Percentiles rank a stretch among this genome's conserved stretches.
phyloP scores from a whole-genome alignment of 1,284 basidiomycete genomes.

The Neonothopanus nambi region DNA sequence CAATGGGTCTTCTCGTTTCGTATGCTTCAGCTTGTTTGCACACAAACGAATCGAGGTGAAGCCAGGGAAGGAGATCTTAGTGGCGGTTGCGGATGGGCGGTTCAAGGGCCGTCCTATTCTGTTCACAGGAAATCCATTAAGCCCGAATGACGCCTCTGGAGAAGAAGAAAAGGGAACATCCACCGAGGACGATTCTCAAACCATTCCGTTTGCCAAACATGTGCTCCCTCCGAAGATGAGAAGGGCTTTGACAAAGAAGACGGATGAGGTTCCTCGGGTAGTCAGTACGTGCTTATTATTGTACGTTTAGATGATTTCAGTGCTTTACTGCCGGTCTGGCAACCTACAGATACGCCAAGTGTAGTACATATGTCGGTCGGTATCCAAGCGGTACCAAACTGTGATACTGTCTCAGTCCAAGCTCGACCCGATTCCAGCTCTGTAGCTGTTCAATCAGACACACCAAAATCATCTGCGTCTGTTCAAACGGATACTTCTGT shows the following conservation, averaged over 20 bases:
- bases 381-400: conserved; percentile 11
- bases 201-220: conserved; percentile 21
- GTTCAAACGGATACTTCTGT: conserved; percentile 9
- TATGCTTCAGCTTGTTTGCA: conserved; percentile 62
- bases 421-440: conserved; percentile 4
- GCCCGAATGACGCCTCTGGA: conserved; percentile 35
- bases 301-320: neutral
- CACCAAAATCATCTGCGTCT: conserved; percentile 13
- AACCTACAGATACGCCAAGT: conserved; percentile 15
- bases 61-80: conserved; percentile 65
- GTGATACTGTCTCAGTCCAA: conserved; percentile 18
- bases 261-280: conserved; percentile 31
- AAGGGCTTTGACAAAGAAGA: conserved; percentile 50
- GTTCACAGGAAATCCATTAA: conserved; percentile 49
- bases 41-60: conserved; percentile 65
- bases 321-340: neutral
- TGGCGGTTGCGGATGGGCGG: conserved; percentile 52
- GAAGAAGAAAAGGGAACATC: conserved; percentile 35
- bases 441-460: conserved; percentile 27
- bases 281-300: no score
- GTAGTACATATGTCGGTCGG: conserved; percentile 18
- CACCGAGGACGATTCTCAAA: conserved; percentile 22
- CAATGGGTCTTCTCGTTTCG: conserved; percentile 35
- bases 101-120: conserved; percentile 56
- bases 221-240: conserved; percentile 59